Percentiles rank a stretch among this genome's conserved stretches.
These are phyloP conservation scores for Chamaecrista fasciculata DNA, from an alignment of 306 rosid genomes.

Conservation along the genomic window DNA sequence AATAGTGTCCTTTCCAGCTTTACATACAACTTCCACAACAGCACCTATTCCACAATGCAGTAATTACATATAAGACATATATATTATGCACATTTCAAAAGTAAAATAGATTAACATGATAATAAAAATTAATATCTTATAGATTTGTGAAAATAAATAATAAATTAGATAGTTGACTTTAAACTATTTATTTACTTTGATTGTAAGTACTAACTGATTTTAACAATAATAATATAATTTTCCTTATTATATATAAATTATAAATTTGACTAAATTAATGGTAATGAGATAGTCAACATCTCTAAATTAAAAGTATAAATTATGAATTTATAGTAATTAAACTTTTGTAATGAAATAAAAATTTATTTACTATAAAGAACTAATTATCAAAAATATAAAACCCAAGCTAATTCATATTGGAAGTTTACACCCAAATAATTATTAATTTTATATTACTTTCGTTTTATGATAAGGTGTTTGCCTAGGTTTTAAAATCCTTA, in stretches of 20 bases:
- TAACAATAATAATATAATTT: not conserved
- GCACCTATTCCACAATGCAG: slow-evolving; percentile 47
- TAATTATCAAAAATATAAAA: too few relatives aligned
- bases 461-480: too few relatives aligned
- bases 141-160: not conserved
- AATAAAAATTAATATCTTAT: not conserved
- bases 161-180: not conserved
- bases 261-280: not conserved
- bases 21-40: slow-evolving; percentile 74
- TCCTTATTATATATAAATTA: not conserved
- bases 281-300: not conserved
- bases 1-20: slow-evolving; percentile 57
- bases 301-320: not conserved
- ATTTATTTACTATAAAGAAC: too few relatives aligned
- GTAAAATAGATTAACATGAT: not conserved
- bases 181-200: not conserved
- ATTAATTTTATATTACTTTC: too few relatives aligned
- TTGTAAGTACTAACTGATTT: not conserved
- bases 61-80: not conserved
- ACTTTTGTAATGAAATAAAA: too few relatives aligned
- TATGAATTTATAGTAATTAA: not conserved
- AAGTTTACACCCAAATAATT: too few relatives aligned
- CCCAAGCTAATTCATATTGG: not conserved
- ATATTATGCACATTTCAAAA: not conserved
- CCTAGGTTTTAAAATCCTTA: too few relatives aligned